Base-by-base conservation (phyloP, 2,329 filamentous ascomycete species). In the Hysterium pulicare region DNA sequence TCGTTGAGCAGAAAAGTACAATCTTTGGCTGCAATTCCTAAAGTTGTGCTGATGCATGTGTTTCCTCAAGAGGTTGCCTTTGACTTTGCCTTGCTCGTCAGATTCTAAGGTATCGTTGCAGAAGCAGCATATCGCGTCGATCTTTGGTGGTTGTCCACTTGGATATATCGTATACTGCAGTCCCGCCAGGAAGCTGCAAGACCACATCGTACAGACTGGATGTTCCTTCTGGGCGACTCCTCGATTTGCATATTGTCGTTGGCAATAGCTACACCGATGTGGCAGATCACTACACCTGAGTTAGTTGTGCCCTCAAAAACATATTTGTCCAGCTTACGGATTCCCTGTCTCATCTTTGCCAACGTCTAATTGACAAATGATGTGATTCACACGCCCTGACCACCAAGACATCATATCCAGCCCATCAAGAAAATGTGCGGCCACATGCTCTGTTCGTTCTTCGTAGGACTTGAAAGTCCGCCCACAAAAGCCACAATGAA, bases 121-220 rank as follows among this genome's bases (percentile, higher is more conserved):
- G 42, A 54, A 59, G 38, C 53, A 59, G 24, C 56, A 59, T 0
- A 53, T 42, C 1, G 51, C 54, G 31, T 53, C 49, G 1, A 50
- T 37, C 15, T 48, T 17, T 13, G 31, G 21, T 16, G 32, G 23
- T 1, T 43, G 38, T 4, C 47, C 46, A 13, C 47, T 43, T 5
- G 57, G 55, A 26, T 55, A 59, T 4, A 59, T 58, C 6, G 57
- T 53, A 33, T 58, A 55, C 26, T 57, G 55, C 46, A 59, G 51
- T 21, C 55, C 52, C 3, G 53, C 50, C 4, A 59, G 38, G 40
- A 58, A 59, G 35, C 52, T 57, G 23, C 55, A 60, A 10, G 55
- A 60, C 50, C 51, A 60, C 55, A 56, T 58, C 0, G 44, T 53
- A 38, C 57, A 57, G 4, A 49, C 30, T 4, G 54, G 51, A 44